Evolutionary conservation across 2,329 filamentous ascomycete species (phyloP).

Genomic region (Ascochyta lentis): DNA sequence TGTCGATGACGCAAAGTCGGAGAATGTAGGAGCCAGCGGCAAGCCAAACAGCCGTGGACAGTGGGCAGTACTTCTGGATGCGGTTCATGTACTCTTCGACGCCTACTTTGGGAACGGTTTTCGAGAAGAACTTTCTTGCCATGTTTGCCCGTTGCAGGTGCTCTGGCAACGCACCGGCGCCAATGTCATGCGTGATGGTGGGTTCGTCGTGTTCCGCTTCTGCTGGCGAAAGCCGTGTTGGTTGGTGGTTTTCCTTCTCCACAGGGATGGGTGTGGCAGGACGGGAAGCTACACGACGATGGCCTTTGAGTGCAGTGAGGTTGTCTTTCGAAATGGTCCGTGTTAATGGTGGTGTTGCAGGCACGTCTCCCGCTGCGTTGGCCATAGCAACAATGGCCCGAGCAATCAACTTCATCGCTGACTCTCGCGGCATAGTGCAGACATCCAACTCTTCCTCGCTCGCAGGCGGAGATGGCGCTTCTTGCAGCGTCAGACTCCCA

Average conservation of each 20-base stretch:
- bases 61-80: slow-evolving; percentile 88
- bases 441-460: slow-evolving; percentile 67
- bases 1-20: slow-evolving; percentile 74
- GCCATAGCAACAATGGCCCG: slow-evolving; percentile 66
- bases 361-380: slow-evolving; percentile 76
- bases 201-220: slow-evolving; percentile 60
- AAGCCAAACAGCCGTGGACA: slow-evolving; percentile 92
- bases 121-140: slow-evolving; percentile 91
- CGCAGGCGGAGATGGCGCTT: slow-evolving; percentile 49
- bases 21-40: slow-evolving; percentile 89
- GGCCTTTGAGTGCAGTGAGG: slow-evolving; percentile 30
- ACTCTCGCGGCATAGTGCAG: slow-evolving; percentile 73
- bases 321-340: slow-evolving; percentile 61
- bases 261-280: slow-evolving; percentile 49
- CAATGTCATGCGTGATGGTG: slow-evolving; percentile 51
- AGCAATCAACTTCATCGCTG: slow-evolving; percentile 81
- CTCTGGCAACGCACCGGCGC: slow-evolving; percentile 74
- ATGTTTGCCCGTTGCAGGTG: slow-evolving; percentile 84
- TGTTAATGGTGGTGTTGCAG: slow-evolving; percentile 75
- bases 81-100: slow-evolving; percentile 85
- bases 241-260: slow-evolving; percentile 49
- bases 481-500: slow-evolving; percentile 37
- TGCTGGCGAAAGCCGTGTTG: slow-evolving; percentile 54
- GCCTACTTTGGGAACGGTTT: slow-evolving; percentile 80
- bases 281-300: slow-evolving; percentile 47